Evolutionary conservation across 805 yeast genomes (phyloP), one percentile per base, ranked within the genome.

Genomic region (Saturnispora sekii): DNA sequence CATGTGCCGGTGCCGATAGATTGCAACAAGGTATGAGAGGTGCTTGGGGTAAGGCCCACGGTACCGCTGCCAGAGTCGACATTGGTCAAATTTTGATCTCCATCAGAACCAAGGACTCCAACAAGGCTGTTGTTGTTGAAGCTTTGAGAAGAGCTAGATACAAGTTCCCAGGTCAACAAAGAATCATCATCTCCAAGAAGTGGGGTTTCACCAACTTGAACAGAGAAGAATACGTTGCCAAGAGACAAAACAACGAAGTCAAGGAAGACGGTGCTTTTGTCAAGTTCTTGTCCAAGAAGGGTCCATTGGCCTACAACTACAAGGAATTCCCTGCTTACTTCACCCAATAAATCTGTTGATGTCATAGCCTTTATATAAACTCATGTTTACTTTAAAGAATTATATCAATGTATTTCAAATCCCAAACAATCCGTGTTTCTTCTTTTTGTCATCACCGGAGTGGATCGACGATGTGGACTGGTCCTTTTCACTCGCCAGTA

Each of bases 1-100:
- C 98, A 69, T 93, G 98, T 81, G 98, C 98, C 79, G 98, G 98
- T 86, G 98, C 98, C 72, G 98, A 93, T 90, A 88, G 98, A 85
- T 83, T 93, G 77, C 98, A 93, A 80, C 97, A 93, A 79, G 98
- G 98, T 89, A 93, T 93, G 98, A 90, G 98, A 87, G 95, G 95
- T 81, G 98, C 98, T 70, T 93, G 97, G 97, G 98, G 98, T 88
- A 93, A 93, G 81, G 98, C 98, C 67, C 96, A 89, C 66, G 98
- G 98, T 81, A 79, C 88, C 67, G 98, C 97, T 65, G 98, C 98
- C 66, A 88, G 98, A 75, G 97, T 93, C 71, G 76, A 76, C 77
- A 93, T 93, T 74, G 98, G 98, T 69, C 98, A 93, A 79, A 82
- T 93, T 71, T 81, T 93, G 70, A 81, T 93, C 77, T 90, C 97